These are phyloP conservation scores for Cladochytrium replicatum DNA, from an alignment of 192 early-diverging fungal species.

Conservation along the genomic window DNA sequence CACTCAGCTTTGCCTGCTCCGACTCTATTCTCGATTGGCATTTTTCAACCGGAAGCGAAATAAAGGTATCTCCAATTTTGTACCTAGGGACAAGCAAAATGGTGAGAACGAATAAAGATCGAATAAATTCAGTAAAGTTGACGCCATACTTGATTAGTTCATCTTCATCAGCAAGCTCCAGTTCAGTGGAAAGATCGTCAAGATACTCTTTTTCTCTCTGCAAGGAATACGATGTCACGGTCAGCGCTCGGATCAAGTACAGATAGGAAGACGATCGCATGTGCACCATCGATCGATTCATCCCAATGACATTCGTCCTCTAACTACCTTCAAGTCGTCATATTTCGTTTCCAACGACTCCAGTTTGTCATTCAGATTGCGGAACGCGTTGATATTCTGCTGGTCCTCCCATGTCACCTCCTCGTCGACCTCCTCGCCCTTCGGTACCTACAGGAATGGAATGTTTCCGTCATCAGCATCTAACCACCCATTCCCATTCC, in stretches of 20 bases:
- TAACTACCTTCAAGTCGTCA: slow-evolving; percentile 64
- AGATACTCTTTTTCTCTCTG: slow-evolving; percentile 85
- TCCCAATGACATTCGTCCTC: too few species aligned
- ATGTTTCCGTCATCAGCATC: too few species aligned
- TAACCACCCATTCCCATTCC: too few species aligned
- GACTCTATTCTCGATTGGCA: slow-evolving; percentile 59
- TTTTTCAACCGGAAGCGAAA: slow-evolving; percentile 58
- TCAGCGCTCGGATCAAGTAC: not conserved
- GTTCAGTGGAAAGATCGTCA: slow-evolving; percentile 82
- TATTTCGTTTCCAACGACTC: slow-evolving; percentile 71
- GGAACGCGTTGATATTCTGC: slow-evolving; percentile 89
- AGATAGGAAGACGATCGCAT: slow-evolving; percentile 2
- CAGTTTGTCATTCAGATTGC: slow-evolving; percentile 67
- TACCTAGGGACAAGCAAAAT: slow-evolving; percentile 32
- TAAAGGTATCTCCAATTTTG: slow-evolving; percentile 84
- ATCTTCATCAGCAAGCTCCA: slow-evolving; percentile 89
- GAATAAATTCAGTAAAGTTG: too few species aligned
- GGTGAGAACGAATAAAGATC: not conserved
- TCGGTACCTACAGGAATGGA: too few species aligned
- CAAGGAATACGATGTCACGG: too few species aligned
- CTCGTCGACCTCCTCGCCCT: slow-evolving; percentile 79
- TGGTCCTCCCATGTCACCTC: slow-evolving; percentile 98
- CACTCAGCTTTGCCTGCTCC: slow-evolving; percentile 84
- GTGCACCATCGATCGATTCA: not conserved
- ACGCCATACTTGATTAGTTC: slow-evolving; percentile 67